Evolutionary conservation across 805 yeast genomes (phyloP).

Genomic region (Komagataella populi): DNA sequence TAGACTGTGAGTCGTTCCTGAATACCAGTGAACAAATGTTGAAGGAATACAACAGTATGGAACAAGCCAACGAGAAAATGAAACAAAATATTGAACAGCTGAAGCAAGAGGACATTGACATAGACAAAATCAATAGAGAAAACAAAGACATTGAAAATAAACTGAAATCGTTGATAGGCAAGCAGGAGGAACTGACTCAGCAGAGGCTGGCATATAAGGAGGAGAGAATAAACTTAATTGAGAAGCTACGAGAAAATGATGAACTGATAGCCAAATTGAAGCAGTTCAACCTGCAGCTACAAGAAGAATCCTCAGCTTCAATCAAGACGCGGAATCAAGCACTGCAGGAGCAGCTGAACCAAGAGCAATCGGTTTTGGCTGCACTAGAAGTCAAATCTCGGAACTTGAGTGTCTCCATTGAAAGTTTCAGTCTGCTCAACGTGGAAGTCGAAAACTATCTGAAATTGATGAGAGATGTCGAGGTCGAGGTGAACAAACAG

Average conservation of each 20-base stretch:
- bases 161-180: slow-evolving; percentile 41
- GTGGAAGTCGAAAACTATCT: slow-evolving; percentile 28
- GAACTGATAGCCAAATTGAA: slow-evolving; percentile 41
- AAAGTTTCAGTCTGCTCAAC: slow-evolving; percentile 40
- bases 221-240: slow-evolving; percentile 44
- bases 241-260: slow-evolving; percentile 46
- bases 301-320: slow-evolving; percentile 46
- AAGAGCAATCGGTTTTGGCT: slow-evolving; percentile 22
- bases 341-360: slow-evolving; percentile 28
- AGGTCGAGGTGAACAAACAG: slow-evolving; percentile 29
- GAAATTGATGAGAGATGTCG: slow-evolving; percentile 33
- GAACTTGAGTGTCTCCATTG: slow-evolving; percentile 38
- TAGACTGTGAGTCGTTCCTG: slow-evolving; percentile 53
- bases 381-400: slow-evolving; percentile 33
- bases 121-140: slow-evolving; percentile 1
- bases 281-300: slow-evolving; percentile 44
- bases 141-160: slow-evolving; percentile 36
- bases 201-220: slow-evolving; percentile 55
- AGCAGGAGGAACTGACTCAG: slow-evolving; percentile 46
- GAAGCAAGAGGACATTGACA: slow-evolving; percentile 3
- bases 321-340: slow-evolving; percentile 34
- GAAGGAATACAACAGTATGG: slow-evolving; percentile 27
- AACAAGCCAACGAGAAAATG: slow-evolving; percentile 25
- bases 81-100: slow-evolving; percentile 11
- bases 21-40: slow-evolving; percentile 36